phyloP scores from a whole-genome alignment of 345 rosid genomes.

The Dimocarpus longan region DNA sequence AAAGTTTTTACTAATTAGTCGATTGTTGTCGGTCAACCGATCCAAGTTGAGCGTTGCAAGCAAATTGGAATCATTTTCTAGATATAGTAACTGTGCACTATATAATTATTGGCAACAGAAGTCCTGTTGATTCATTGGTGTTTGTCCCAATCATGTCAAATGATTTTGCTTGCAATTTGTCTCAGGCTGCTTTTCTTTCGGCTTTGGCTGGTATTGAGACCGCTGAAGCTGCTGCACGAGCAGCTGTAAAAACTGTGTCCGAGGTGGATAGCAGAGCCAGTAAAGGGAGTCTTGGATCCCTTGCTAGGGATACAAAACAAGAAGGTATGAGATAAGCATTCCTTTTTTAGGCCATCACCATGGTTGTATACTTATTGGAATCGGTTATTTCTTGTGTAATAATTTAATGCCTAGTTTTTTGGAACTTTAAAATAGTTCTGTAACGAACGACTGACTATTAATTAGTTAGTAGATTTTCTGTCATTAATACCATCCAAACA shows the following conservation, averaged over 20 bases:
- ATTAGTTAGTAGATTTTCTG: not conserved
- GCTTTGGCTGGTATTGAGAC: conserved; percentile 82
- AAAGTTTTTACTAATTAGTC: not conserved
- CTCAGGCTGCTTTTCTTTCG: conserved; percentile 87
- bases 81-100: not conserved
- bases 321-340: conserved; percentile 40
- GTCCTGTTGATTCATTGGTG: not conserved
- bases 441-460: not conserved
- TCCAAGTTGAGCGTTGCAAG: not conserved
- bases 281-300: conserved; percentile 30
- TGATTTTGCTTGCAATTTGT: conserved; percentile 12
- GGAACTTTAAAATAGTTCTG: not conserved
- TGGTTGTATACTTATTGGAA: not conserved
- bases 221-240: conserved; percentile 84
- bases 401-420: not conserved
- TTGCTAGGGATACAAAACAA: conserved; percentile 31
- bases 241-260: conserved; percentile 61
- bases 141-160: not conserved
- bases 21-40: not conserved
- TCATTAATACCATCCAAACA: conserved; percentile 10
- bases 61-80: not conserved
- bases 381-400: not conserved
- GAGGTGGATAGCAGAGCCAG: conserved; percentile 45
- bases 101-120: not conserved
- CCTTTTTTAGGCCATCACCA: not conserved